Base-by-base conservation (phyloP, 345 rosid genomes). In the Bruguiera parviflora region DNA sequence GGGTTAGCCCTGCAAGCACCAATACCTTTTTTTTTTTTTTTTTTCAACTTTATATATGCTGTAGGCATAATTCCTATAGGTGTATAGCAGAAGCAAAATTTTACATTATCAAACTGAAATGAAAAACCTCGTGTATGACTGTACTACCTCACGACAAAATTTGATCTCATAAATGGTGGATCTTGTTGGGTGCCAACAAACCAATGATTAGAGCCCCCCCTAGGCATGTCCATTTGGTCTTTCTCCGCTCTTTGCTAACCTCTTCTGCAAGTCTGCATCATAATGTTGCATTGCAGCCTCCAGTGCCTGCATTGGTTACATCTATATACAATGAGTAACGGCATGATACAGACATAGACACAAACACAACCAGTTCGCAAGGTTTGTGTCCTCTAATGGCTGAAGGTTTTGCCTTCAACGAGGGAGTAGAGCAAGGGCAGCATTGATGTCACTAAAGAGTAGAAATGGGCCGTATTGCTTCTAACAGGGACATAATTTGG, bases 241-340 rank as follows among this genome's bases (percentile, higher is more conserved):
- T 22, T 68, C 76, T 57, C 62, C 76, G 39, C 66, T 59, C 66
- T 47, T 69, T 1, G 74, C 67, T 7, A 64, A 31, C 37, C 81
- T 73, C 67, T 65, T 73, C 64, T 77, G 77, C 77, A 69, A 19
- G 63, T 77, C 77, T 53, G 77, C 74, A 31, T 77, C 81, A 32
- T 77, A 65, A 60, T 73, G 81, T 62, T 77, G 81, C 81, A 77
- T 69, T 2, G 81, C 77, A 19, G 77, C 77, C 64, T 77, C 77
- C 21, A 77, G 35, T 13, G 77, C 77, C 81, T 73, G 77, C 64
- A 68, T 10, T 64, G 39, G 35, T 39, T 20, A 35, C 10, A 22
- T 13, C 5, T 8, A 21, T 43, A 33, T 24, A 29, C 10, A 33
- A 33, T 64, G 19, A 65, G 22, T 71, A 47, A 24, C 33, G 18